Evolutionary conservation across 441 rosid genomes (phyloP), one percentile per base, ranked within the genome.

Genomic region (Raphanus hybrid): DNA sequence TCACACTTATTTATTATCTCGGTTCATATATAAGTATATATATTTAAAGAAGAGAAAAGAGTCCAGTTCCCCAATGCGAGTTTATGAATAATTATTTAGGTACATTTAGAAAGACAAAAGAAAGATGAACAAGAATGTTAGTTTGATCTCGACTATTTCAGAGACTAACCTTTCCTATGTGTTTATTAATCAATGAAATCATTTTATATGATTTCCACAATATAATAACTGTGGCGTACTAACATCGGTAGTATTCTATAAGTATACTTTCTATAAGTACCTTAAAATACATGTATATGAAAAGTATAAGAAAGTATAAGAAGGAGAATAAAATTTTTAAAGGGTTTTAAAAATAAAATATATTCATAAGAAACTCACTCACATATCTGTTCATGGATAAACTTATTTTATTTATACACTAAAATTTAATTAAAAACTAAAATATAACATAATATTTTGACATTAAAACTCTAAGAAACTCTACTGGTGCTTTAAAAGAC

Each of bases 91-190:
- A 54, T 23, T 54, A 16, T 6, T 54, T 54, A 15, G 26, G 26
- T 54, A 15, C 59, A 54, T 54, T 45, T 45, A 45, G 52, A 14
- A 45, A 45, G 4, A 4, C 6, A 45, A 5, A 45, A 45, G 52
- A 45, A 43, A 66, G 34, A 73, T 50, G 58, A 52, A 52, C 58
- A 52, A 15, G 8, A 57, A 74, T 57, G 64, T 70, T 62, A 75
- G 82, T 69, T 50, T 75, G 76, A 79, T 74, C 60, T 48, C 15
- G 67, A 60, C 48, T 26, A 60, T 41, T 60, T 71, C 48, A 61
- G 60, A 77, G 71, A 14, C 4, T 74, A 45, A 14, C 55, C 6
- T 48, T 48, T 55, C 5, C 27, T 55, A 7, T 18, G 18, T 18
- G 23, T 3, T 55, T 52, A 52, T 18, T 9, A 26, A 65, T 29